Evolutionary conservation across 306 rosid genomes (phyloP), one percentile per base, ranked within the genome.

Genomic region (Cucurbita ficifolia): DNA sequence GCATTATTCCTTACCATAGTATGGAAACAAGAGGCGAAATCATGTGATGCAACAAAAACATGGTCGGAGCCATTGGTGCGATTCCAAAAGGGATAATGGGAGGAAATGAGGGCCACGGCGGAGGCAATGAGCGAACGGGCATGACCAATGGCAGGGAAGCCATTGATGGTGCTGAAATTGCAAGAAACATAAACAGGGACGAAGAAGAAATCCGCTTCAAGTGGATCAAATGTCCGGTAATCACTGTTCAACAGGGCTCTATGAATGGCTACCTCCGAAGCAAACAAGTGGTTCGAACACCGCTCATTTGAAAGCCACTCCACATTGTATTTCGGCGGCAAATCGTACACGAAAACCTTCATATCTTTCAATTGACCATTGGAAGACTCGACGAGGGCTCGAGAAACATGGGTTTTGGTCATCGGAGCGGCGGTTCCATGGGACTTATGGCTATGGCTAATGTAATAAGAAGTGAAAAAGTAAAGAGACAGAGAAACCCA

Each of bases 111-210:
- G 1, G 68, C 46, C 2, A 95, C 79, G 1, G 96, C 96, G 12
- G 96, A 91, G 46, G 88, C 46, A 10, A 95, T 61, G 6, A 95
- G 90, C 0, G 84, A 48, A 10, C 99, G 95, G 1, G 99, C 99
- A 79, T 95, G 97, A 49, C 96, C 97, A 14, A 91, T 89, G 36
- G 97, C 96, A 0, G 96, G 99, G 85, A 95, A 95, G 40, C 99
- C 96, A 58, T 88, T 87, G 4, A 88, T 65, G 77, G 87, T 76
- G 90, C 92, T 92, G 87, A 92, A 92, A 75, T 90, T 92, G 87
- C 98, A 92, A 14, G 98, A 87, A 0, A 92, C 98, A 77, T 92
- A 92, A 24, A 92, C 96, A 1, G 98, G 98, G 8, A 92, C 98
- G 79, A 88, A 90, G 87, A 92, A 92, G 60, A 92, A 88, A 62